A percentile compares a stretch with the other conserved stretches of the same genome.
Conservation (phyloP, 768 basidiomycete genomes). For the Candolleomyces efflorescens region DNA sequence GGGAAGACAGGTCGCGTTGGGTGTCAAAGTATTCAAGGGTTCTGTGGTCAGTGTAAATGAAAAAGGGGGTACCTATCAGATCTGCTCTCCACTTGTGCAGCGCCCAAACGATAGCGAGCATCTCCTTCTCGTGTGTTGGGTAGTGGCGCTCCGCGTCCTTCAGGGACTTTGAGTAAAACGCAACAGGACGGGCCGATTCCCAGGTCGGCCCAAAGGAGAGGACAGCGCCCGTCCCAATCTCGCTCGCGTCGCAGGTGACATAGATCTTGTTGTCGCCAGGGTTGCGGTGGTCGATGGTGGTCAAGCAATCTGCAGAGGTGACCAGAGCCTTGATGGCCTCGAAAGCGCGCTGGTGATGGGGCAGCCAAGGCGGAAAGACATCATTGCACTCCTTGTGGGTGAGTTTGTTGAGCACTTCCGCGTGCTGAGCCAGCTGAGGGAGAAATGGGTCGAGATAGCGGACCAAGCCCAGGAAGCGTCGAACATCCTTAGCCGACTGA, state of each 20-base stretch:
- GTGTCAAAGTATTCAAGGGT: conserved; percentile 24
- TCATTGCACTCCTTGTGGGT: conserved; percentile 24
- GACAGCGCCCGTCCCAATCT: conserved; percentile 15
- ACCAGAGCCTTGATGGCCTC: conserved; percentile 12
- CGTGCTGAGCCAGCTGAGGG: no score
- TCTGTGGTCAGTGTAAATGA: conserved; percentile 18
- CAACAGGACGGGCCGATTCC: conserved; percentile 19
- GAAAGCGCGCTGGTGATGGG: conserved; percentile 22
- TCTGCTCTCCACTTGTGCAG: conserved; percentile 29
- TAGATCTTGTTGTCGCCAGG: conserved; percentile 18
- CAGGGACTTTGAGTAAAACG: conserved; percentile 26
- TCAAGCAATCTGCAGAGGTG: conserved; percentile 12
- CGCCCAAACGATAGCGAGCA: conserved; percentile 19
- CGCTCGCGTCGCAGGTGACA: conserved; percentile 20
- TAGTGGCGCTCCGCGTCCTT: conserved; percentile 24
- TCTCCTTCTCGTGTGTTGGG: conserved; percentile 19
- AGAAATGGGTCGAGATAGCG: conserved; percentile 24
- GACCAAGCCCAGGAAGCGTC: conserved; percentile 35
- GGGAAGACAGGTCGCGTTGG: conserved; percentile 11
- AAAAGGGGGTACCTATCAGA: conserved; percentile 20
- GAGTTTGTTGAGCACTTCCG: no score
- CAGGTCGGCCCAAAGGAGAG: conserved; percentile 22
- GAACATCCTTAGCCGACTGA: conserved; percentile 32
- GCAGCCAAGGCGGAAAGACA: conserved; percentile 23
- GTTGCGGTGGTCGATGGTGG: conserved; percentile 18